Base-by-base conservation (phyloP, 768 basidiomycete genomes). In the Vishniacozyma victoriae region DNA sequence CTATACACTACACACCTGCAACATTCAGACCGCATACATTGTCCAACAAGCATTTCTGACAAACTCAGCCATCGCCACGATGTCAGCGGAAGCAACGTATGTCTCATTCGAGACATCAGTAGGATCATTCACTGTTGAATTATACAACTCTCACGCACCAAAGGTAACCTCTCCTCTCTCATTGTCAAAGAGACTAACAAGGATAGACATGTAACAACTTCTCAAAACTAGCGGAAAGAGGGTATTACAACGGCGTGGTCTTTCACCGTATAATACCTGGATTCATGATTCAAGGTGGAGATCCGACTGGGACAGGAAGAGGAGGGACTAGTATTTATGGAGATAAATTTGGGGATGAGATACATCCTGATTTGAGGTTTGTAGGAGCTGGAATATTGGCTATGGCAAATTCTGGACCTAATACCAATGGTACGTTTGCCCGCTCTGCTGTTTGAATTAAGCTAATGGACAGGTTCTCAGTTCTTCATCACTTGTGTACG, bases 211-310 rank as follows among this genome's bases (percentile, higher is more conserved):
- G 91, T 76, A 82, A 86, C 72, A 99, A 97, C 77, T 96, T 97
- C 72, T 79, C 82, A 52, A 88, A 91, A 60, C 81, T 97, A 23
- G 79, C 86, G n/a, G 85, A 81, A 67, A 80, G 84, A 50, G 91
- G 92, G 0, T 96, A 95, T 73, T 96, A 96, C 75, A 92, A 90
- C 58, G 82, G 82, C 18, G 80, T 87, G 3, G 67, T 87, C 40
- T 96, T 95, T 67, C 93, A 96, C 75, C 83, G 93, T 27, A 85
- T 97, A 59, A 85, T 97, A 40, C 76, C 85, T 33, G 90, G 92
- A 68, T 96, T 96, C 66, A 96, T 96, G 93, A 83, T 95, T 14
- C 93, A 99, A 75, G 83, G 74, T 31, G 93, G 92, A 35, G 91
- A 93, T 70, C 93, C 92, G 11, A 93, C 91, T 14, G 93, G 93